phyloP scores from a whole-genome alignment of 495 filamentous ascomycete species.

The Annulohypoxylon maeteangense region DNA sequence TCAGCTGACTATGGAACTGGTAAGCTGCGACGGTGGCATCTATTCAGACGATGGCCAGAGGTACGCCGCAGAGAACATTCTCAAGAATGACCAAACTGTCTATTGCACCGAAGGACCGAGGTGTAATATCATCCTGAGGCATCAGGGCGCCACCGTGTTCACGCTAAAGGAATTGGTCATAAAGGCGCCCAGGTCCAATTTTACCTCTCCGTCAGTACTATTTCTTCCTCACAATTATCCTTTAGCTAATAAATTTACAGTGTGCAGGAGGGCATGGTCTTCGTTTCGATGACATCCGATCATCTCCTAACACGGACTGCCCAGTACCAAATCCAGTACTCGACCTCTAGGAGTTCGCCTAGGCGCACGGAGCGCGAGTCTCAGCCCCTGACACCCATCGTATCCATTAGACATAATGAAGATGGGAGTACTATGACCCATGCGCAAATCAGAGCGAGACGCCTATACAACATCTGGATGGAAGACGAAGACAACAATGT shows the following conservation, averaged over 20 bases:
- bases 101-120: conserved; percentile 87
- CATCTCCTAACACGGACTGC: conserved; percentile 79
- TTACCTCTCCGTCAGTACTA: conserved; percentile 81
- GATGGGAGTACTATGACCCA: conserved; percentile 55
- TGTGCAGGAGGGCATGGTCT: conserved; percentile 93
- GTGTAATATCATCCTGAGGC: conserved; percentile 85
- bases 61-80: conserved; percentile 81
- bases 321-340: conserved; percentile 79
- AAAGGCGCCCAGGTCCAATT: conserved; percentile 82
- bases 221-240: conserved; percentile 2
- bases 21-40: conserved; percentile 87
- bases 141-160: conserved; percentile 81
- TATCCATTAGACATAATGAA: conserved; percentile 59
- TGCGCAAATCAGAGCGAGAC: conserved; percentile 52
- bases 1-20: conserved; percentile 82
- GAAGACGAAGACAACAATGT: conserved; percentile 65
- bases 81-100: conserved; percentile 82
- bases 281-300: conserved; percentile 84
- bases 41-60: conserved; percentile 68
- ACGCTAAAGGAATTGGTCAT: conserved; percentile 85
- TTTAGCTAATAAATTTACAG: conserved; percentile 57
- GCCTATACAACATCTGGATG: conserved; percentile 57
- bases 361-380: conserved; percentile 38
- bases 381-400: conserved; percentile 50
- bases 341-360: conserved; percentile 44